Conservation (phyloP, 164 flowering plant species). For the Stephania yunnanensis region DNA sequence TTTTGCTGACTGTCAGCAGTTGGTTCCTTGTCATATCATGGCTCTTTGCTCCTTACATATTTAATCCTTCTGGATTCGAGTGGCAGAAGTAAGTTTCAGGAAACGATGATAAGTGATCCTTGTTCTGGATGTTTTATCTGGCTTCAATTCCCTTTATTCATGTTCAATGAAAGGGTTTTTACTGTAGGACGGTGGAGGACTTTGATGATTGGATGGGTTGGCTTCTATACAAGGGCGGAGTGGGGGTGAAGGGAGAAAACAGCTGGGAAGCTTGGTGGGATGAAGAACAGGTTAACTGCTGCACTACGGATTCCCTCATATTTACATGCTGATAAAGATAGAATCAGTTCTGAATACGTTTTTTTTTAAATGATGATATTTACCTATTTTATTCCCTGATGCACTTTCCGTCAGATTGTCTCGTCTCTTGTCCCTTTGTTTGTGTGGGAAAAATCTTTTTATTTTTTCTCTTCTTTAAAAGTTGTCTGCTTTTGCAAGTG, state of each 20-base stretch:
- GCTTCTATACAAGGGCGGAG: constrained; percentile 95
- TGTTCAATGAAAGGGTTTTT: neutral
- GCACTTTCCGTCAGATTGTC: too few relatives aligned
- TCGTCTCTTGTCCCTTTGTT: too few relatives aligned
- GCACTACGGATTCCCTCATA: too few relatives aligned
- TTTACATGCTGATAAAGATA: too few relatives aligned
- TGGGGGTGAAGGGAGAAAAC: constrained; percentile 93
- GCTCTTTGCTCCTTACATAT: constrained; percentile 93
- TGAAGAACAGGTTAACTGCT: constrained; percentile 63
- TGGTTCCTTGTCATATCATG: constrained; percentile 96
- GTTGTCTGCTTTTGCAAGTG: too few relatives aligned
- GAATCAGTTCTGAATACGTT: too few relatives aligned
- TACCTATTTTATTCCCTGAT: too few relatives aligned
- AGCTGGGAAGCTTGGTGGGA: constrained; percentile 99
- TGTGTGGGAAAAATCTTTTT: too few relatives aligned
- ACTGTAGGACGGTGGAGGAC: constrained; percentile 79
- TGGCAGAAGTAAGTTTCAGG: constrained; percentile 86
- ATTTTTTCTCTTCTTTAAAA: too few relatives aligned
- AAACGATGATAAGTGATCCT: neutral
- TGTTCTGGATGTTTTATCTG: neutral
- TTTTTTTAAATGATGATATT: too few relatives aligned
- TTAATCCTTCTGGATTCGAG: constrained; percentile 97
- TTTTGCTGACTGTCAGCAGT: constrained; percentile 86
- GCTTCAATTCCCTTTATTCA: neutral
- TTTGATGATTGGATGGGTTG: constrained; percentile 96